Evolutionary conservation across 148 eudicot genomes (phyloP), one percentile per base, ranked within the genome.

Genomic region (Hydrangea macrophylla): DNA sequence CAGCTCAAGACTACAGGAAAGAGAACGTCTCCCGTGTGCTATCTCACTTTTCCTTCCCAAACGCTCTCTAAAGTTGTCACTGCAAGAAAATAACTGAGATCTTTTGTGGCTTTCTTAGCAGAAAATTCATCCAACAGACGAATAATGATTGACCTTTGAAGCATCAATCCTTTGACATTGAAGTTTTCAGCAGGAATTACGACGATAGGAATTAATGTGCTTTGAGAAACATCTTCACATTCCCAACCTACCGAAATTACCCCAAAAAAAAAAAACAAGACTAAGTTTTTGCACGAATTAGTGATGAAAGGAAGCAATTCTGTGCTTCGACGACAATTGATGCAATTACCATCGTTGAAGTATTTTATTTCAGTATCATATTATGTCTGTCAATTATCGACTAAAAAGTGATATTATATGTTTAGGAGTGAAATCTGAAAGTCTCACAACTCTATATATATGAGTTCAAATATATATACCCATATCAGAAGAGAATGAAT

Each of bases 31-130:
- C 96, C 96, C 0, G 86, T 54, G 11, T 81, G 79, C 42, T 86
- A 79, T 68, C 89, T 66, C 1, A 89, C 96, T 67, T 72, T 86
- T 17, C 96, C 96, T 56, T 86, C 89, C 6, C 92, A 91, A 1
- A 89, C 66, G 33, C 70, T 74, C 40, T 73, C 81, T 42, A 89
- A 55, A 6, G 89, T 82, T 9, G 84, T 89, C 0, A 86, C 83
- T 5, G 87, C 87, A 28, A 89, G 77, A 55, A 84, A 72, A 65
- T 86, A 82, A n/a, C 96, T 89, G 0, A 80, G 86, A 22, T 83
- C 83, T 60, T n/a, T 87, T 10, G 90, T 76, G 17, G 90, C 86
- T 67, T 79, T 86, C 75, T 81, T 90, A 3, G 74, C 25, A 15
- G 96, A 71, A 64, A 90, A 87, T 22, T 85, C 86, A 12, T 85